Evolutionary conservation across 2,329 filamentous ascomycete species (phyloP).

Genomic region (Hypoxylon rubiginosum): DNA sequence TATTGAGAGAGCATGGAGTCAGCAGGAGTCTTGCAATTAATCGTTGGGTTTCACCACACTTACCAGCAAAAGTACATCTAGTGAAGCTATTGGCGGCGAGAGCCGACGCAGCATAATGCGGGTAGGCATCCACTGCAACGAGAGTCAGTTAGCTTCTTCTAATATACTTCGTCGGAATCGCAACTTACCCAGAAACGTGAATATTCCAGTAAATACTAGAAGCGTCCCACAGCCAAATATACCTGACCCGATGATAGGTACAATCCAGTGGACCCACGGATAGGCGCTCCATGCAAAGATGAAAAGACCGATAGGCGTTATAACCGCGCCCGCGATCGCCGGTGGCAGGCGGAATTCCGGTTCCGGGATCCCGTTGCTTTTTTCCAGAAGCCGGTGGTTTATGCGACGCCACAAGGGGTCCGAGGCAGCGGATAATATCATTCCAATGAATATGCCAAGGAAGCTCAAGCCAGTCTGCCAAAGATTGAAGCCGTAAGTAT

Average conservation of each 20-base stretch:
- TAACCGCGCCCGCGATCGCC: constrained; percentile 77
- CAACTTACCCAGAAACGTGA: constrained; percentile 82
- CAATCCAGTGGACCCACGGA: constrained; percentile 79
- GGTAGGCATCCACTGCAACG: constrained; percentile 78
- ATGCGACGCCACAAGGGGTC: constrained; percentile 76
- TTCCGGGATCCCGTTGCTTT: constrained; percentile 72
- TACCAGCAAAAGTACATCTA: constrained; percentile 79
- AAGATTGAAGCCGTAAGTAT: constrained; percentile 80
- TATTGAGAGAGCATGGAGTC: constrained; percentile 46
- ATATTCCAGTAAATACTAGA: constrained; percentile 85
- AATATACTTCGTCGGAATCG: neutral
- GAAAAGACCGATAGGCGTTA: constrained; percentile 87
- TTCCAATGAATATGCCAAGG: constrained; percentile 77
- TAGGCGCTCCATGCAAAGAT: constrained; percentile 91
- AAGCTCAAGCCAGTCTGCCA: constrained; percentile 88
- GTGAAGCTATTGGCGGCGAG: constrained; percentile 88
- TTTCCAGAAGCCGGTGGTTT: constrained; percentile 68
- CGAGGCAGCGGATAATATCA: constrained; percentile 72
- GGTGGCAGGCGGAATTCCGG: constrained; percentile 89
- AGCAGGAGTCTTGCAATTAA: neutral
- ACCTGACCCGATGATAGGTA: constrained; percentile 78
- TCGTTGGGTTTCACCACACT: constrained; percentile 46
- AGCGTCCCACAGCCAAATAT: constrained; percentile 80
- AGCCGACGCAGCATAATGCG: constrained; percentile 79
- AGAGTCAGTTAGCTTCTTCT: constrained; percentile 23